phyloP scores from a whole-genome alignment of 129 eudicot genomes.

The Silybum marianum region DNA sequence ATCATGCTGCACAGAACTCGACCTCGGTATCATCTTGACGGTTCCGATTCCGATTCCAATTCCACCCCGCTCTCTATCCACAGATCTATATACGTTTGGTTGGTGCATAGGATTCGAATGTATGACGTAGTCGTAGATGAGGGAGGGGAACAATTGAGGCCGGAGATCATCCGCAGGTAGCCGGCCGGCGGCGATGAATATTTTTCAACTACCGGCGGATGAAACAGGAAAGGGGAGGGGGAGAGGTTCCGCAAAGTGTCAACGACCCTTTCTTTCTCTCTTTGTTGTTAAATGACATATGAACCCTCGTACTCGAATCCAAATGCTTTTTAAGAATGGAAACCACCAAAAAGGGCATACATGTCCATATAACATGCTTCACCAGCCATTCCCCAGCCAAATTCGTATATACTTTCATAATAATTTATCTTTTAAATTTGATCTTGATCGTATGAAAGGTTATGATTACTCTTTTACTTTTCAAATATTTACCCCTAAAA shows the following conservation, averaged over 20 bases:
- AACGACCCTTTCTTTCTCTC: not conserved
- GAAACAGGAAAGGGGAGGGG: conserved; percentile 17
- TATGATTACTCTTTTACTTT: too few species aligned
- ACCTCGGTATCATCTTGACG: conserved; percentile 38
- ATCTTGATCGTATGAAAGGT: too few species aligned
- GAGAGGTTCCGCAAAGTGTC: not conserved
- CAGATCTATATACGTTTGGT: conserved; percentile 27
- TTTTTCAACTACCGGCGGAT: conserved; percentile 31
- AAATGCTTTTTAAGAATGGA: not conserved
- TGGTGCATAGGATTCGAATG: conserved; percentile 29
- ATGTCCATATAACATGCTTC: not conserved
- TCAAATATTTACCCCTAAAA: too few species aligned
- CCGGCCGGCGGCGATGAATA: conserved; percentile 16
- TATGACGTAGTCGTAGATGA: not conserved
- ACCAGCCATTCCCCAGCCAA: not conserved
- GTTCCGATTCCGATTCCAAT: conserved; percentile 18
- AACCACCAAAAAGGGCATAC: not conserved
- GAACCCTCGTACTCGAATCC: not conserved
- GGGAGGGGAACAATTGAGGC: not conserved
- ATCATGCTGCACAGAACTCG: conserved; percentile 29
- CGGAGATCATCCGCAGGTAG: conserved; percentile 35
- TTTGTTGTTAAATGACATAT: conserved; percentile 2
- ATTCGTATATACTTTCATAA: not conserved
- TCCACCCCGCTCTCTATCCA: conserved; percentile 26
- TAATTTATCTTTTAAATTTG: too few species aligned